Evolutionary conservation across 1,284 basidiomycete species (phyloP).

Genomic region (Cerrena zonata): DNA sequence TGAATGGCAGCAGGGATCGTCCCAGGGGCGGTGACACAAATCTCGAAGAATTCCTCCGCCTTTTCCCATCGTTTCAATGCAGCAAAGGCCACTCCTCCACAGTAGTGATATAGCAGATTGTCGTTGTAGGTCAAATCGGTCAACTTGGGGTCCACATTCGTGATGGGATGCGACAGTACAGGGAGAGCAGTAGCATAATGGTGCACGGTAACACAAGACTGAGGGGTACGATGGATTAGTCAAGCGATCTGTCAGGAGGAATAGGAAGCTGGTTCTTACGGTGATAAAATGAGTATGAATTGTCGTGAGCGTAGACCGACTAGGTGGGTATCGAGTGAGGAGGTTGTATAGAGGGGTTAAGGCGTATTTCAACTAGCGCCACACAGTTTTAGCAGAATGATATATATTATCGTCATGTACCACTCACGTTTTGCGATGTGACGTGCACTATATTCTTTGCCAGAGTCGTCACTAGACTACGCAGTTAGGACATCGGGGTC

Average conservation of each 20-base stretch:
- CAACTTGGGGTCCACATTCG: constrained; percentile 45
- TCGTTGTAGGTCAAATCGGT: constrained; percentile 67
- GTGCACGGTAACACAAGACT: constrained; percentile 41
- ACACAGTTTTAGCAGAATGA: constrained; percentile 1
- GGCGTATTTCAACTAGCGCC: constrained; percentile 34
- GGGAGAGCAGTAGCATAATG: constrained; percentile 53
- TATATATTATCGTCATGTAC: background rate
- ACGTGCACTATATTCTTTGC: constrained; percentile 30
- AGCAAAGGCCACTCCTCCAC: constrained; percentile 59
- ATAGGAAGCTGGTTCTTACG: constrained; percentile 14
- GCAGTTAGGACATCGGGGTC: constrained; percentile 9
- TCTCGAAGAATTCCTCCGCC: constrained; percentile 72
- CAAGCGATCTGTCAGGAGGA: background rate
- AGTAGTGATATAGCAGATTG: constrained; percentile 73
- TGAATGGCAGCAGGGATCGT: constrained; percentile 65
- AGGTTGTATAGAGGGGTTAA: constrained; percentile 55
- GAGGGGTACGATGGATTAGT: background rate
- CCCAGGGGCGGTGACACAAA: constrained; percentile 68
- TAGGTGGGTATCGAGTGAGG: constrained; percentile 53
- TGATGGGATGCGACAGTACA: constrained; percentile 52
- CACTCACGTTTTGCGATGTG: background rate
- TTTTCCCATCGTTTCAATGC: constrained; percentile 57
- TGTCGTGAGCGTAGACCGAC: constrained; percentile 55
- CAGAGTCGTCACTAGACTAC: constrained; percentile 27
- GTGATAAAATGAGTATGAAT: constrained; percentile 56